Evolutionary conservation across 331 rosid genomes (phyloP).

Genomic region (Phaseolus coccineus): DNA sequence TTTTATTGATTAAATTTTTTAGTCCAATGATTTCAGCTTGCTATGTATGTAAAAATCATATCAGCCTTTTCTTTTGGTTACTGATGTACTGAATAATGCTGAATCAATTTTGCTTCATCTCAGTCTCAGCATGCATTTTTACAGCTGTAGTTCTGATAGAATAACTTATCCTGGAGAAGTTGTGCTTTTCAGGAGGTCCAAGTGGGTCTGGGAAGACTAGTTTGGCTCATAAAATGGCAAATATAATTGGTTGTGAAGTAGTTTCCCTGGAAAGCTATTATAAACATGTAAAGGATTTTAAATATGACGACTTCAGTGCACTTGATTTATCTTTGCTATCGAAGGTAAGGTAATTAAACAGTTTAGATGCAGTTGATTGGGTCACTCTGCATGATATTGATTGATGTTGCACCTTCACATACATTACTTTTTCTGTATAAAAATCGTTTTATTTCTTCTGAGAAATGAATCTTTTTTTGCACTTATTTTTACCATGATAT

Average conservation of each 20-base stretch:
- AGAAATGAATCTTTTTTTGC: background rate
- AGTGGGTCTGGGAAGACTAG: slow-evolving; percentile 99
- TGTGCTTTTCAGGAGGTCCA: slow-evolving; percentile 89
- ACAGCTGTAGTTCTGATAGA: slow-evolving; percentile 27
- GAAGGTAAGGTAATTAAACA: slow-evolving; percentile 62
- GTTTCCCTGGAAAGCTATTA: slow-evolving; percentile 95
- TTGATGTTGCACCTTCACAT: slow-evolving; percentile 33
- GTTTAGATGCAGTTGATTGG: slow-evolving; percentile 36
- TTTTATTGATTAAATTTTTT: background rate
- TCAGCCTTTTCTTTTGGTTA: slow-evolving; percentile 13
- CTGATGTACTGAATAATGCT: slow-evolving; percentile 29
- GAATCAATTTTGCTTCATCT: slow-evolving; percentile 33
- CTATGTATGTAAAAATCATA: background rate
- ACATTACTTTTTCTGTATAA: background rate
- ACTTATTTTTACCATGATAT: background rate
- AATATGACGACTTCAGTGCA: slow-evolving; percentile 85
- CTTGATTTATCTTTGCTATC: slow-evolving; percentile 90
- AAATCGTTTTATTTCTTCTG: slow-evolving; percentile 31
- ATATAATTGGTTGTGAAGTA: slow-evolving; percentile 96
- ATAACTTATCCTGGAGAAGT: slow-evolving; percentile 41
- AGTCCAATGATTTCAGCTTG: background rate
- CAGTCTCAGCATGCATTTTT: slow-evolving; percentile 5
- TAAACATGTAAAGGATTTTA: slow-evolving; percentile 89
- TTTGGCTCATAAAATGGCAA: slow-evolving; percentile 99
- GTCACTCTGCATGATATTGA: slow-evolving; percentile 2